Evolutionary conservation across 148 eudicot genomes (phyloP), one percentile per base, ranked within the genome.

Genomic region (Selenicereus undatus): DNA sequence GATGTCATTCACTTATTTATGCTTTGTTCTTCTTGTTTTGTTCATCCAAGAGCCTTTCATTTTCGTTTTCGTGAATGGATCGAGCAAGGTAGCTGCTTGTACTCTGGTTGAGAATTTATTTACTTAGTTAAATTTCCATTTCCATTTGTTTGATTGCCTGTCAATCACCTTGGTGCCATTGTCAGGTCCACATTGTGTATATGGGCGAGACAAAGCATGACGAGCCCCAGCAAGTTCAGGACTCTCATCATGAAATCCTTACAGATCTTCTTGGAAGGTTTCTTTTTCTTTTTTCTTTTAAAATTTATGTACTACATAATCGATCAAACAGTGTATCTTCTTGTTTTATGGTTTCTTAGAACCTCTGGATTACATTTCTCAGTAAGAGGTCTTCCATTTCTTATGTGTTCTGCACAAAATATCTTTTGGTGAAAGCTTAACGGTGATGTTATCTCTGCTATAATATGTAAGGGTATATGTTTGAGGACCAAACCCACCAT

Each of bases 161-260:
- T 54, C 3, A 51, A 62, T 77, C 35, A 20, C 24, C 32, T 30
- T 52, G 29, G 14, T 58, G 76, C 13, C 8, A 7, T 72, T 56
- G 22, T 18, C 68, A 81, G 79, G 79, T 75, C 35, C 74, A 68
- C 62, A 75, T 81, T 35, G 83, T 75, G 79, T 81, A 81, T 32
- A 81, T 81, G 83, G 83, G 83, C 30, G 83, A 81, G 17, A 81
- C 74, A 74, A 81, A 66, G 69, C 78, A 75, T 21, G 79, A 75
- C 8, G 62, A 81, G 58, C 51, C 22, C 26, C 66, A 48, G 32
- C 83, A 81, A 43, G 66, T 68, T 48, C 83, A 81, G 60, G 79
- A 81, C 3, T 75, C 83, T 30, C 79, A 81, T 75, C 79, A 81
- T 30, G 74, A 75, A 29, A 50, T 81, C 39, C 74, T 81, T 7